Evolutionary conservation across 768 basidiomycete genomes (phyloP).

Genomic region (Mycena venus): DNA sequence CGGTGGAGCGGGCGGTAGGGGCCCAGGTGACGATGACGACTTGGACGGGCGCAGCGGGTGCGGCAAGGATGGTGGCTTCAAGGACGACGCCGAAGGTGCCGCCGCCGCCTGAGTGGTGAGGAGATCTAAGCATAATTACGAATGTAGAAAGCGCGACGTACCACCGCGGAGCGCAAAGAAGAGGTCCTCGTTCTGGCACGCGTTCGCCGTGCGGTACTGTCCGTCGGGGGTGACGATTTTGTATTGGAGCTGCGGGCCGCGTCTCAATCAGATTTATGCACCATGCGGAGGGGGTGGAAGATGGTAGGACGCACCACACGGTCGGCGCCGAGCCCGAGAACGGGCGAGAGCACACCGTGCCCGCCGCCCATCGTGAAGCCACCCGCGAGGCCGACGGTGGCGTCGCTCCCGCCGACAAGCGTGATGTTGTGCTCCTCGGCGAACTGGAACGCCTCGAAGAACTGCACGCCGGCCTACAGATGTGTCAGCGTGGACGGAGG

Average conservation of each 20-base stretch:
- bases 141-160: too few relatives aligned
- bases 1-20: slow-evolving; percentile 36
- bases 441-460: slow-evolving; percentile 58
- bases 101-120: slow-evolving; percentile 52
- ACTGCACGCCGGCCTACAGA: slow-evolving; percentile 61
- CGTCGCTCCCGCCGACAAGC: slow-evolving; percentile 59
- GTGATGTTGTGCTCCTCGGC: slow-evolving; percentile 60
- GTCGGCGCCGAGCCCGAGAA: slow-evolving; percentile 62
- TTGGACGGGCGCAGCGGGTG: slow-evolving; percentile 52
- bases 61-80: slow-evolving; percentile 49
- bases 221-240: slow-evolving; percentile 70
- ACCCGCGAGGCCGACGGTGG: slow-evolving; percentile 56
- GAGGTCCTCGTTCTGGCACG: slow-evolving; percentile 63
- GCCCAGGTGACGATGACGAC: slow-evolving; percentile 50
- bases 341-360: slow-evolving; percentile 58
- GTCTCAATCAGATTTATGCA: background rate
- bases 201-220: slow-evolving; percentile 57
- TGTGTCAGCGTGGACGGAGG: background rate
- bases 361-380: slow-evolving; percentile 56
- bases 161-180: slow-evolving; percentile 68
- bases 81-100: slow-evolving; percentile 62
- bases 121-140: background rate
- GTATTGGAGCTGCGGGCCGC: slow-evolving; percentile 54
- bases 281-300: background rate
- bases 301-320: slow-evolving; percentile 50